A percentile compares a stretch with the other conserved stretches of the same genome.
Evolutionary conservation across 306 rosid species (phyloP).

Genomic region (Prunus mongolica): DNA sequence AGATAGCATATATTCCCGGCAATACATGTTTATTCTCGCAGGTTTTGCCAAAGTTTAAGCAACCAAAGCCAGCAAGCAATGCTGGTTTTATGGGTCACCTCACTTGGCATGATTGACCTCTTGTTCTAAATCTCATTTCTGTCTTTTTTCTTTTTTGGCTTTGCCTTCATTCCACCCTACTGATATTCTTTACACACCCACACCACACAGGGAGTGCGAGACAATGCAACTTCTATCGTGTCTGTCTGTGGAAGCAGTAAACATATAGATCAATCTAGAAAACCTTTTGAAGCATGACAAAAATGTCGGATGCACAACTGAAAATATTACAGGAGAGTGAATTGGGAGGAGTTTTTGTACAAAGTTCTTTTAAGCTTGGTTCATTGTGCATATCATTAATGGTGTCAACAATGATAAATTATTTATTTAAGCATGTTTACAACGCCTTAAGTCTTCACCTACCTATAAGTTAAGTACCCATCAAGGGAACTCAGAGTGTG

Average conservation of each 20-base stretch:
- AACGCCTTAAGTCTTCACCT: neutral
- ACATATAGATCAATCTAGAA: neutral
- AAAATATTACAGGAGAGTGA: too few species aligned
- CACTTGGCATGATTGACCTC: neutral
- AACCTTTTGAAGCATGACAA: neutral
- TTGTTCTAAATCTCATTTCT: neutral
- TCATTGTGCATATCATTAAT: neutral
- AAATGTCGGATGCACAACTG: neutral
- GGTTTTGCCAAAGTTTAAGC: neutral
- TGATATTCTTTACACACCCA: neutral
- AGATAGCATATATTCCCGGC: too few species aligned
- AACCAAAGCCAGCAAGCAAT: neutral
- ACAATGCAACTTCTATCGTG: neutral
- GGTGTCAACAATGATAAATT: neutral
- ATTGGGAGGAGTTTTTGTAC: neutral
- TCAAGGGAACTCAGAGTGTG: neutral
- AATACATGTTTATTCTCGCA: neutral
- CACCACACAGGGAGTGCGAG: neutral
- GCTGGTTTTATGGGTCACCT: neutral
- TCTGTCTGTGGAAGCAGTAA: too few species aligned
- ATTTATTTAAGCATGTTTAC: neutral
- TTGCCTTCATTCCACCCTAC: neutral
- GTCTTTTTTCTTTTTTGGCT: neutral
- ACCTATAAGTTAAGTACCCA: neutral
- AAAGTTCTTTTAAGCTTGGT: neutral